Evolutionary conservation across 2,329 filamentous ascomycete genomes (phyloP).

Genomic region (Davidsoniella neocaledoniae): DNA sequence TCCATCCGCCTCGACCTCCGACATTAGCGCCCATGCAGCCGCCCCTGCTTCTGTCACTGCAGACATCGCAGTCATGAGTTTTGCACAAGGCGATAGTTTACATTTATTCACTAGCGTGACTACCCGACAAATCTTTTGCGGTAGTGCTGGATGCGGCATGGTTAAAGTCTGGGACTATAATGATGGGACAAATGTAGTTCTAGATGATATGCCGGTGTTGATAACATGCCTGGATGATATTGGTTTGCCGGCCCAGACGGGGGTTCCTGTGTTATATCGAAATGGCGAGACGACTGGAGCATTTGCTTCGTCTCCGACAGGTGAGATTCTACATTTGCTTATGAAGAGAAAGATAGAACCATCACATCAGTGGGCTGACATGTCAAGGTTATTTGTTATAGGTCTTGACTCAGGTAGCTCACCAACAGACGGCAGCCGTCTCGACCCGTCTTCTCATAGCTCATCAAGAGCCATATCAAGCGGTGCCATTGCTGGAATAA

Average conservation of each 20-base stretch:
- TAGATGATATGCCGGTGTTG: neutral
- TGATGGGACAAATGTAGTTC: neutral
- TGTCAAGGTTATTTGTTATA: too few species aligned
- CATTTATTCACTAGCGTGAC: slow-evolving; percentile 9
- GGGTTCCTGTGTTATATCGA: neutral
- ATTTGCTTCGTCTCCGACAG: too few species aligned
- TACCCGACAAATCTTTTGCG: slow-evolving; percentile 1
- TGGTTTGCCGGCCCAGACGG: neutral
- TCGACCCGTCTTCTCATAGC: neutral
- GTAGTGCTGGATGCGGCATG: slow-evolving; percentile 3
- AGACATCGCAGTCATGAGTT: neutral
- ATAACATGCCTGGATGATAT: slow-evolving; percentile 10
- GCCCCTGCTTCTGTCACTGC: neutral
- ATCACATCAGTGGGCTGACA: too few species aligned
- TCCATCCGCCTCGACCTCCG: neutral
- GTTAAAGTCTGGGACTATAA: slow-evolving; percentile 4
- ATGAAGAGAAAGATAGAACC: too few species aligned
- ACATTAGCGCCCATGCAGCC: neutral
- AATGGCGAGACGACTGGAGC: neutral
- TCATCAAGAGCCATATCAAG: neutral
- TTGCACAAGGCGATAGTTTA: slow-evolving; percentile 8
- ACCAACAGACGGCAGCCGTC: too few species aligned
- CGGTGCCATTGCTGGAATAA: slow-evolving; percentile 8
- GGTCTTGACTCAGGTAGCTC: too few species aligned
- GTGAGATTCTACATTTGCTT: too few species aligned